Evolutionary conservation across 768 basidiomycete species (phyloP), one percentile per base, ranked within the genome.

Genomic region (Suillus brevipes): DNA sequence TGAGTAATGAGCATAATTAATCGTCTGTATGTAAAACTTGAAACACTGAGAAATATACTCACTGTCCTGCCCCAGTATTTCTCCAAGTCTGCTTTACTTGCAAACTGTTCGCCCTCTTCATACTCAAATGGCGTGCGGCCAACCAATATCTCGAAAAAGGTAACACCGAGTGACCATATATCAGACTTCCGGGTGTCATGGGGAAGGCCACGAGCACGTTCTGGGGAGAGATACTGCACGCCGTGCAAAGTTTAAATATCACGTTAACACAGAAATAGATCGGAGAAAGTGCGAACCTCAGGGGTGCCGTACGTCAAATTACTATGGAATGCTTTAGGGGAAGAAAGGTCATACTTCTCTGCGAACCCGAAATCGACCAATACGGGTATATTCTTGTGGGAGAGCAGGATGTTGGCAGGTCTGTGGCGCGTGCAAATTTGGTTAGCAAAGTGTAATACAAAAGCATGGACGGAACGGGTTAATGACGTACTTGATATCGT

Each of bases 351-450:
- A 73, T 95, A 95, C 68, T 87, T 87, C 72, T 97, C 92, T 2
- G 97, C 94, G 70, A 99, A 99, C 1, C 97, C 97, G 71, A 97
- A 99, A 77, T 99, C 97, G 43, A 97, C 91, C 4, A 99, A 85
- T 4, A 97, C 91, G 1, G 95, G 94, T 1, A 95, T 80, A 70
- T 89, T 89, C 68, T 88, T 83, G 62, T 79, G 77, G 1, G 92
- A 91, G 55, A 99, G 82, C 2, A 99, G 84, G 69, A 99, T 94
- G 72, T 99, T 99, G 18, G 95, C 93, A 1, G 95, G 95, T 71
- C 94, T 96, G 36, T 55, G 31, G 53, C 34, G 20, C 36, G 12
- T n/a, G 20, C 36, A 37, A 4, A 10, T 28, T 6, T 36, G 66
- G 49, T 28, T 28, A 60, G 52, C 13, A 36, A 7, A 6, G 6